Base-by-base conservation (phyloP, 805 yeast genomes). In the Ogataea nonfermentans region DNA sequence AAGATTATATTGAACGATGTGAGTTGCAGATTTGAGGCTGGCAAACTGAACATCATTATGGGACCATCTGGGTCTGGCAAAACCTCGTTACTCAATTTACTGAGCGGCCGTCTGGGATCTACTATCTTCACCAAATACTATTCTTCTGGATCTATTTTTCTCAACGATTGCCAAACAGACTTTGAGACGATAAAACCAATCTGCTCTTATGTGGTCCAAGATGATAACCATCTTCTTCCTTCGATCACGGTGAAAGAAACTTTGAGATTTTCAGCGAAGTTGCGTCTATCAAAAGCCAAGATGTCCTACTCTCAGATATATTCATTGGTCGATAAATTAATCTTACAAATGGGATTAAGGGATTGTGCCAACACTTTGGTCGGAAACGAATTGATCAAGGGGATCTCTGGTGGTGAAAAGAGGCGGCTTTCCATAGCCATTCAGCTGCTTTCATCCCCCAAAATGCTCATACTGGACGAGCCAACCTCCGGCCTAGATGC, bases 401-500 rank as follows among this genome's bases (percentile, higher is more conserved):
- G 88, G 24, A 75, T 82, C 8, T 77, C 84, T 37, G 88, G 88
- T 16, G 89, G 87, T 40, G 96, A 88, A 56, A 85, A 84, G 56
- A 71, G 95, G 52, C 70, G 95, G 49, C 82, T 88, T 0, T 81
- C 91, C 0, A 85, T 88, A 59, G 91, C 90, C 2, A 74, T 85
- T 30, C 95, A 87, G 56, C 64, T 88, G 24, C 63, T 88, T 28
- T 78, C 81, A 43, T 78, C 78, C 41, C 91, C 95, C 0, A 78
- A 79, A 41, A 70, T 88, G 26, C 57, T 88, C 24, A 70, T 88
- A 35, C 61, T 88, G 16, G 96, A 88, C 61, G 96, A 88, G 55
- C 95, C 96, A 2, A 88, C 95, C 0, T 84, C 95, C 4, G 96
- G 96, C 0, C 68, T 88, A 17, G 96, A 88, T 55, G 77, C 90